Evolutionary conservation across 768 basidiomycete genomes (phyloP), one percentile per base, ranked within the genome.

Genomic region (Termitomyces sp.): DNA sequence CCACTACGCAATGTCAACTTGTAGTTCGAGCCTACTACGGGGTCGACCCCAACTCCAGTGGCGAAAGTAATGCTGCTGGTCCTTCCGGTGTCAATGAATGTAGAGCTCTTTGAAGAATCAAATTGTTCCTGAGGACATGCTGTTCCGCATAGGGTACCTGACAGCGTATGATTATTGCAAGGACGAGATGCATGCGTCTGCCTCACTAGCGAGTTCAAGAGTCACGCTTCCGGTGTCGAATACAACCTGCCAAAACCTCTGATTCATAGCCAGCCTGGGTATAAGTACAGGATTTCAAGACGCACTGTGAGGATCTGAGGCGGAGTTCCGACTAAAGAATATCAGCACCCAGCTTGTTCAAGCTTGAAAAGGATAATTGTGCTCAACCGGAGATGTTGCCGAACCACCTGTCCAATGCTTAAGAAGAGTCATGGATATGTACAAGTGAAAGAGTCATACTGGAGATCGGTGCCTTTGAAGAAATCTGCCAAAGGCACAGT

Each of bases 391-490:
- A 72, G 46, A 81, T 75, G 57, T 82, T 77, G 19, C 80, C 81
- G 57, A 75, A 82, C 80, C 81, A 81, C 67, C 80, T 82, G 42
- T 32, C 53, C 42, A 17, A 54, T 35, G 52, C 32, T 25, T 19
- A 43, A 47, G 38, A 42, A 44, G 37, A 56, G 32, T 42, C 59
- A 42, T 40, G 25, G 31, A n/a, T 21, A 49, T 27, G 44, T 42
- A 29, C 32, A 53, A 61, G 44, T 29, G 16, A 19, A 27, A 54
- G 34, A 29, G 41, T 51, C 58, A 74, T 57, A 83, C 79, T 83
- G 82, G n/a, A 83, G 73, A 65, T 83, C 82, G 37, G 82, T 83
- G 41, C 82, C 82, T 48, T 74, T 60, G 70, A 82, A 83, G 65
- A 81, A 81, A 68, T 82, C 81, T 12, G 71, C 71, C 16, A 83